A percentile compares a stretch with the other conserved stretches of the same genome.
These are phyloP conservation scores for Globisporangium sylvaticum DNA, from an alignment of 352 stramenopile species.

Conservation along the genomic window DNA sequence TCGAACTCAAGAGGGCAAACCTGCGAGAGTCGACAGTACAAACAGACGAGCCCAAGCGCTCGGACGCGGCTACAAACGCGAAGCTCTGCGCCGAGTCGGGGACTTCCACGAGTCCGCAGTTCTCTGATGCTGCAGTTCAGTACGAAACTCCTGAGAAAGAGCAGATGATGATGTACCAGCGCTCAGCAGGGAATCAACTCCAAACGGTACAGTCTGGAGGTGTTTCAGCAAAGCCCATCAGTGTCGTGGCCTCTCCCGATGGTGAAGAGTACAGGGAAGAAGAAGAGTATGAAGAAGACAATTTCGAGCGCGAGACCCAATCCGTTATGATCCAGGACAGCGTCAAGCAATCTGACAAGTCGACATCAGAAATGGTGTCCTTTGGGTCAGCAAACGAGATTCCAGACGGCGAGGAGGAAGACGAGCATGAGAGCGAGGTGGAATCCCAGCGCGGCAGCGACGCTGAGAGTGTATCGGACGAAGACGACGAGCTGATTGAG, in stretches of 20 bases:
- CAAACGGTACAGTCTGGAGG: neutral
- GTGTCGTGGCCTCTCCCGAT: neutral
- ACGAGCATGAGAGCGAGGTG: conserved; percentile 1
- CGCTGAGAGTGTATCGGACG: conserved; percentile 5
- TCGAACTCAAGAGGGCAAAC: conserved; percentile 25
- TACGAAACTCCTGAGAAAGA: conserved; percentile 17
- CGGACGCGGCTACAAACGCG: conserved; percentile 41
- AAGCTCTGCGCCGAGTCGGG: conserved; percentile 30
- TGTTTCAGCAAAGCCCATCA: neutral
- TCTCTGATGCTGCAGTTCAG: conserved; percentile 30
- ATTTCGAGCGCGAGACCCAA: conserved; percentile 36
- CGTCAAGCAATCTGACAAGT: neutral
- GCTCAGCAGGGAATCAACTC: neutral
- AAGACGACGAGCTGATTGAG: neutral
- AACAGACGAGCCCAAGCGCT: conserved; percentile 29
- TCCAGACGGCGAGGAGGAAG: conserved; percentile 4
- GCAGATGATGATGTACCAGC: neutral
- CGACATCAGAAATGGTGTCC: neutral
- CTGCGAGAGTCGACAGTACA: conserved; percentile 46
- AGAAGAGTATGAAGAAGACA: conserved; percentile 33
- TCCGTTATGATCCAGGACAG: neutral
- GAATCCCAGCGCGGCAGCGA: conserved; percentile 2
- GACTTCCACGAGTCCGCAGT: conserved; percentile 21
- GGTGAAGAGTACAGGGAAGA: conserved; percentile 26
- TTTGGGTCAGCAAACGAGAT: neutral